phyloP scores from a whole-genome alignment of 371 early-diverging fungal species.

The Parasitella parasitica region DNA sequence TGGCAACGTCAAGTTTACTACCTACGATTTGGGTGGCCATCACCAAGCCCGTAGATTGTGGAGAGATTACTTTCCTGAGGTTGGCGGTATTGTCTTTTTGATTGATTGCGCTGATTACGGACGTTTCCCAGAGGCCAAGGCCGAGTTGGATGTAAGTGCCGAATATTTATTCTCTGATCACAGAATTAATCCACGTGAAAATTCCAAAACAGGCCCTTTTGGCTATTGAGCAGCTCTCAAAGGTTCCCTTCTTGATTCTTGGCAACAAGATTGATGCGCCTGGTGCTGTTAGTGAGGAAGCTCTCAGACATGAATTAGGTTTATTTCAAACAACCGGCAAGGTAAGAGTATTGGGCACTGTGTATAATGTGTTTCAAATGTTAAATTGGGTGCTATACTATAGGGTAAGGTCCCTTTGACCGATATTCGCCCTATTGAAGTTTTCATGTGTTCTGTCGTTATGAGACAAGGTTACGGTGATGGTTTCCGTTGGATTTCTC shows the following conservation, averaged over 20 bases:
- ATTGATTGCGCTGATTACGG: conserved; percentile 89
- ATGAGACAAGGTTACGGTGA: conserved; percentile 98
- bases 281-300: conserved; percentile 94
- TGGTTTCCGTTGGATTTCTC: conserved; percentile 93
- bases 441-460: conserved; percentile 98
- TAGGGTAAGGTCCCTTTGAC: conserved; percentile 88
- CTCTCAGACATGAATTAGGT: conserved; percentile 83
- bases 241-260: conserved; percentile 92
- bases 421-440: conserved; percentile 94
- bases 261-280: conserved; percentile 98
- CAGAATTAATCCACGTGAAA: not conserved
- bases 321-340: conserved; percentile 97
- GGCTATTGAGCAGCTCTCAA: conserved; percentile 88
- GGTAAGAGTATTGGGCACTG: conserved; percentile 32
- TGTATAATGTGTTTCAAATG: not conserved
- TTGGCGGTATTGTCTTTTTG: conserved; percentile 94
- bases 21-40: conserved; percentile 98
- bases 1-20: conserved; percentile 95
- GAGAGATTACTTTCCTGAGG: conserved; percentile 98
- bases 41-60: conserved; percentile 95
- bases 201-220: conserved; percentile 70
- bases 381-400: not conserved
- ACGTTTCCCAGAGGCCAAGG: conserved; percentile 89
- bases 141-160: conserved; percentile 92
- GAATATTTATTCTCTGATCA: not conserved